These are phyloP conservation scores for Stipa capillata DNA, from an alignment of 176 grass and related monocot genomes.

Conservation along the genomic window DNA sequence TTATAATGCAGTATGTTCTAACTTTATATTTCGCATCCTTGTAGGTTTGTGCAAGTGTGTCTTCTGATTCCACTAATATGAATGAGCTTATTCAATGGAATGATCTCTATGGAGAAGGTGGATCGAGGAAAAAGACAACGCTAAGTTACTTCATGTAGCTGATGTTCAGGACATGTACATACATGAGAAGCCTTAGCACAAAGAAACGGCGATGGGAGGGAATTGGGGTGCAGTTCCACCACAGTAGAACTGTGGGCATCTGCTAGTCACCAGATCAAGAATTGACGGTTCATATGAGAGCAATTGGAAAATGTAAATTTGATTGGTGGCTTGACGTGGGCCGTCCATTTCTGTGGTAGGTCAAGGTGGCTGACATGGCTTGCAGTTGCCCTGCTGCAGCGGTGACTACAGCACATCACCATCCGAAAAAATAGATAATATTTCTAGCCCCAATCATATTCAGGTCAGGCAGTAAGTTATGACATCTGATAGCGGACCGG, in stretches of 20 bases:
- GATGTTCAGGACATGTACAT: constrained; percentile 14
- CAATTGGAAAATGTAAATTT: background rate
- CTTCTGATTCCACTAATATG: constrained; percentile 91
- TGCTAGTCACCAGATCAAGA: background rate
- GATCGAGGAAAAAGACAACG: constrained; percentile 86
- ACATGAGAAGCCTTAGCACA: constrained; percentile 1
- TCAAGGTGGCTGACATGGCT: background rate
- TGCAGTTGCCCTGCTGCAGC: background rate
- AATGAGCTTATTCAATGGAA: constrained; percentile 89
- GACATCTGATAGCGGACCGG: background rate
- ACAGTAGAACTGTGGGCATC: background rate
- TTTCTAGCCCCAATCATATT: background rate
- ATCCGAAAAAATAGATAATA: background rate
- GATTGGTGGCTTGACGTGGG: background rate
- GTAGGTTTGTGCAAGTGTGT: constrained; percentile 93
- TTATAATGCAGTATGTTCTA: background rate
- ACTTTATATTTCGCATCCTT: constrained; percentile 4
- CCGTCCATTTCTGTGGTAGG: background rate
- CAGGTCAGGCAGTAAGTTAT: background rate
- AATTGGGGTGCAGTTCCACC: background rate
- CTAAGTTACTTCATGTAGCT: constrained; percentile 98
- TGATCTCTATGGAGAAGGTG: constrained; percentile 84
- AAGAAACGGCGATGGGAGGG: background rate
- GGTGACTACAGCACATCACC: background rate
- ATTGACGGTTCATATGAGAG: background rate